phyloP scores from a whole-genome alignment of 306 rosid species.

The Lablab purpureus region DNA sequence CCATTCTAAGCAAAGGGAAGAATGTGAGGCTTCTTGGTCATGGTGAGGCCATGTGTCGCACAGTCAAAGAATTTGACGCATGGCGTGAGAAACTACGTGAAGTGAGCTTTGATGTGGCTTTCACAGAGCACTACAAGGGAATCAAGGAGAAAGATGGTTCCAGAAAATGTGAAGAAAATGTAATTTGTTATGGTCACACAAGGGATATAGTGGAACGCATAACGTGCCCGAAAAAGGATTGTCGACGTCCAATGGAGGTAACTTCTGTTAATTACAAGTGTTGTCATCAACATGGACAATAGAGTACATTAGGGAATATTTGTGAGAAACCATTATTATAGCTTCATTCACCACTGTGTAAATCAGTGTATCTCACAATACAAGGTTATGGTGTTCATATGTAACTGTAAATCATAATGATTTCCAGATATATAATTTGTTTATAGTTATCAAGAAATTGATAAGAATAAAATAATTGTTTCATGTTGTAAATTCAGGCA shows the following conservation, averaged over 20 bases:
- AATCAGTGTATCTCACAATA: not conserved
- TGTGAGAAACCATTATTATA: not conserved
- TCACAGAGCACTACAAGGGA: constrained; percentile 31
- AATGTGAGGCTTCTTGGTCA: constrained; percentile 47
- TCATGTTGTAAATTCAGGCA: too few species aligned
- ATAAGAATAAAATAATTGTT: too few species aligned
- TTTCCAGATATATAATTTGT: not conserved
- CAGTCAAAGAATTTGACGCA: not conserved
- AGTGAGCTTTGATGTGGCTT: constrained; percentile 41
- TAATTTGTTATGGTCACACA: not conserved
- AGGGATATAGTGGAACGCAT: constrained; percentile 4
- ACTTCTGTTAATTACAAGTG: constrained; percentile 39
- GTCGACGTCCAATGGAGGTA: constrained; percentile 43
- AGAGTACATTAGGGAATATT: not conserved
- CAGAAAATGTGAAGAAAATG: constrained; percentile 15
- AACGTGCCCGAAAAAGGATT: constrained; percentile 29
- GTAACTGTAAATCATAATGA: not conserved
- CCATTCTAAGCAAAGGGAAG: constrained; percentile 43
- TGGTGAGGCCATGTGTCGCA: constrained; percentile 17
- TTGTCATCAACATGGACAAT: constrained; percentile 29
- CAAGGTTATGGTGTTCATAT: not conserved
- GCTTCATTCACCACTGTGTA: not conserved
- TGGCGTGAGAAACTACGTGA: not conserved
- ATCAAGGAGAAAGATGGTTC: not conserved
- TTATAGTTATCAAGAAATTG: too few species aligned